phyloP scores from a whole-genome alignment of 2,329 filamentous ascomycete species.

The Aspergillus clavatus region DNA sequence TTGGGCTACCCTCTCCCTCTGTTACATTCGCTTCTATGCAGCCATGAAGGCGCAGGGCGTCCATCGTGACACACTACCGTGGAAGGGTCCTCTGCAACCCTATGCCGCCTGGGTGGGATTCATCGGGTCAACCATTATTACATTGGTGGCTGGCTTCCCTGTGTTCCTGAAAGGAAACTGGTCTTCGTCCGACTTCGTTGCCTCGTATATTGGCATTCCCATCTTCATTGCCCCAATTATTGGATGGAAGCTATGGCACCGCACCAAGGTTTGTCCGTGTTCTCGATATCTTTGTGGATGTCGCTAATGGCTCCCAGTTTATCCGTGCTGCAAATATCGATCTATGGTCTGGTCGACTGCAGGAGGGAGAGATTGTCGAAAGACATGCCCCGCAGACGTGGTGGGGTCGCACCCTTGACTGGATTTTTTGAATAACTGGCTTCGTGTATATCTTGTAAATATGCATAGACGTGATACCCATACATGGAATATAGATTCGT shows the following conservation, averaged over 20 bases:
- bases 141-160: conserved; percentile 55
- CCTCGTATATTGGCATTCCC: conserved; percentile 51
- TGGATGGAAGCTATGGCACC: conserved; percentile 33
- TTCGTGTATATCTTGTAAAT: conserved; percentile 16
- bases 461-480: conserved; percentile 14
- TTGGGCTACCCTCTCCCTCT: conserved; percentile 37
- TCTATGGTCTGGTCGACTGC: conserved; percentile 29
- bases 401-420: conserved; percentile 23
- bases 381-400: conserved; percentile 14
- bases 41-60: conserved; percentile 48
- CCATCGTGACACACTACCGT: conserved; percentile 46
- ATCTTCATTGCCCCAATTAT: conserved; percentile 45
- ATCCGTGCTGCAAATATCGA: conserved; percentile 24
- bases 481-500: conserved; percentile 3
- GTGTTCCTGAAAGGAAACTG: conserved; percentile 48
- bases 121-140: conserved; percentile 44
- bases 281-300: conserved; percentile 39
- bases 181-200: conserved; percentile 47
- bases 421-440: conserved; percentile 20
- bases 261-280: conserved; percentile 29
- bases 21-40: conserved; percentile 48
- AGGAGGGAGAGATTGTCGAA: conserved; percentile 26
- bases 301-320: conserved; percentile 16
- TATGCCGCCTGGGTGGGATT: conserved; percentile 50
- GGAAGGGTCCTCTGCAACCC: conserved; percentile 48